Evolutionary conservation across 1,139 yeast species (phyloP).

Genomic region (Taphrina populina): DNA sequence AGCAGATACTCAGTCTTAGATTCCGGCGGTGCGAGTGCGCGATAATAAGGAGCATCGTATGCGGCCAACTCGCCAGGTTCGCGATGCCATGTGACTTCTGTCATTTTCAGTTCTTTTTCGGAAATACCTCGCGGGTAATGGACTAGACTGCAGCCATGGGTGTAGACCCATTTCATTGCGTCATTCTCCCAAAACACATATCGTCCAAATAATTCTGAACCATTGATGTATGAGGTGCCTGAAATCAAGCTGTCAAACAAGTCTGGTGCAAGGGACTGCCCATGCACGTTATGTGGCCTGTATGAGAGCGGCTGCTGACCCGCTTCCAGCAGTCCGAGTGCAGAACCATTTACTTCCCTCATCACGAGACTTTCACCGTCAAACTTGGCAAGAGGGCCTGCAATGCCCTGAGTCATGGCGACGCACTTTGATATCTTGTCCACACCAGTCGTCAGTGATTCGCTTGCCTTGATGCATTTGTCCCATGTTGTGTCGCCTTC

Average conservation of each 20-base stretch:
- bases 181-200: constrained; percentile 10
- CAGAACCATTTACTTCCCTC: constrained; percentile 10
- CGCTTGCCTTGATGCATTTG: constrained; percentile 1
- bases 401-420: constrained; percentile 11
- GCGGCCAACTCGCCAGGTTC: constrained; percentile 4
- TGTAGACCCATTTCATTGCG: constrained; percentile 6
- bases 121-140: constrained; percentile 17
- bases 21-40: background rate
- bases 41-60: constrained; percentile 12
- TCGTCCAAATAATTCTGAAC: constrained; percentile 3
- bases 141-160: constrained; percentile 24
- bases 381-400: constrained; percentile 3
- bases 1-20: background rate
- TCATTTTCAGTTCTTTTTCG: constrained; percentile 2
- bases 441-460: background rate
- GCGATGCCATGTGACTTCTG: constrained; percentile 14
- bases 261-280: background rate
- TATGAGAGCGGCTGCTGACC: constrained; percentile 14
- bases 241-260: background rate
- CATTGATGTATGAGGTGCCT: background rate
- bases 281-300: background rate
- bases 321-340: constrained; percentile 14
- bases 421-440: constrained; percentile 15
- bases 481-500: constrained; percentile 14
- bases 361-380: constrained; percentile 7